phyloP scores from a whole-genome alignment of 805 yeast genomes.

The Saccharomyces kudriavzevii region DNA sequence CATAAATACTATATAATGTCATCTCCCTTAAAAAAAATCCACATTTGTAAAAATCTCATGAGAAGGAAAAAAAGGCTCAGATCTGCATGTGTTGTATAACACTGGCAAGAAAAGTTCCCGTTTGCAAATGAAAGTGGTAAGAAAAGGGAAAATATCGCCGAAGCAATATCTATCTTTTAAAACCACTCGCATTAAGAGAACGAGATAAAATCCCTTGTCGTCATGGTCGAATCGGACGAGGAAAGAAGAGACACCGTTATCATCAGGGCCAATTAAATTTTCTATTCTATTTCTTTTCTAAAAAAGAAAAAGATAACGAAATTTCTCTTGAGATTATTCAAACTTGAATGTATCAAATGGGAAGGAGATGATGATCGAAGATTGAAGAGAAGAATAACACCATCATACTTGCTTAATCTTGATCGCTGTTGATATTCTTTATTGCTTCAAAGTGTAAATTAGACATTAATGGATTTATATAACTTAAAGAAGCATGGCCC shows the following conservation, averaged over 20 bases:
- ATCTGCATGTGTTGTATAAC: constrained; percentile 30
- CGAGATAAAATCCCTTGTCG: constrained; percentile 59
- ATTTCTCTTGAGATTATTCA: constrained; percentile 16
- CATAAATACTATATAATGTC: background rate
- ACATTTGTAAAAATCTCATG: background rate
- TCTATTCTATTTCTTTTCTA: constrained; percentile 1
- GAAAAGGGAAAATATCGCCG: background rate
- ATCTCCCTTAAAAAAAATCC: background rate
- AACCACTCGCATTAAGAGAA: constrained; percentile 23
- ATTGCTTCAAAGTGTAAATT: background rate
- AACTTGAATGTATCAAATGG: constrained; percentile 5
- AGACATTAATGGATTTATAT: too few species aligned
- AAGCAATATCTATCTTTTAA: background rate
- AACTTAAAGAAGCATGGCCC: background rate
- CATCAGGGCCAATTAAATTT: constrained; percentile 32
- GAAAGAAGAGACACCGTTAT: constrained; percentile 70
- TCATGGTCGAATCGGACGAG: constrained; percentile 91
- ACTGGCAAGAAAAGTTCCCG: constrained; percentile 82
- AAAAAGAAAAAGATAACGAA: constrained; percentile 1
- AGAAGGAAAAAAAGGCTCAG: constrained; percentile 26
- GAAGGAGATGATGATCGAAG: background rate
- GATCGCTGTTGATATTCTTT: background rate
- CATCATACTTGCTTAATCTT: background rate
- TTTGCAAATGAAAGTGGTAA: background rate
- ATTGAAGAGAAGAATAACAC: background rate